Conservation (phyloP, 306 rosid genomes). For the Gastrolobium villosum region DNA sequence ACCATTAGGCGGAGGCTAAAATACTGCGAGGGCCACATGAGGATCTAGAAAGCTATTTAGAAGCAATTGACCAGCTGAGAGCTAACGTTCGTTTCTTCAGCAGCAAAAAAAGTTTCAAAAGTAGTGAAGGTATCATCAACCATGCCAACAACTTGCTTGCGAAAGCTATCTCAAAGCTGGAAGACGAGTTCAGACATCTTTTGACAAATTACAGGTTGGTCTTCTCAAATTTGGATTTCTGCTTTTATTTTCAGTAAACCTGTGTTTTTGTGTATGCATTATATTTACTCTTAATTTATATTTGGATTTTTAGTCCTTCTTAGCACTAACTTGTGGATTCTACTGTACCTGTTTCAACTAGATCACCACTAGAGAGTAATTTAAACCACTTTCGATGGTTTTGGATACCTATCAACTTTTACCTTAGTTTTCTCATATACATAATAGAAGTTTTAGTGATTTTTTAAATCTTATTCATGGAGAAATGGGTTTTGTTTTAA, state of each 20-base stretch:
- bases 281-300: background rate
- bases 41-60: conserved; percentile 83
- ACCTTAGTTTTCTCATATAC: background rate
- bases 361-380: background rate
- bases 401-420: background rate
- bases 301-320: background rate
- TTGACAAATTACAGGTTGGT: conserved; percentile 74
- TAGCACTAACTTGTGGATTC: background rate
- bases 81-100: conserved; percentile 60
- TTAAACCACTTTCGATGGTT: background rate
- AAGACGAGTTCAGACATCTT: conserved; percentile 80
- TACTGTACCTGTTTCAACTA: background rate
- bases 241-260: background rate
- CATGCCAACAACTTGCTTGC: conserved; percentile 73
- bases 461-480: background rate
- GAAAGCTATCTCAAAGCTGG: conserved; percentile 81
- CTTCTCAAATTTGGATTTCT: conserved; percentile 20
- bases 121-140: conserved; percentile 62
- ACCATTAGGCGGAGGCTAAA: conserved; percentile 84
- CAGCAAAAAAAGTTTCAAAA: conserved; percentile 58
- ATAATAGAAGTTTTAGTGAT: background rate
- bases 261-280: background rate
- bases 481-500: background rate
- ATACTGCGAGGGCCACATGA: conserved; percentile 85
- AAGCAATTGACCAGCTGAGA: conserved; percentile 77